Conservation (phyloP, 2,329 filamentous ascomycete species). For the Aspergillus phoenicis region DNA sequence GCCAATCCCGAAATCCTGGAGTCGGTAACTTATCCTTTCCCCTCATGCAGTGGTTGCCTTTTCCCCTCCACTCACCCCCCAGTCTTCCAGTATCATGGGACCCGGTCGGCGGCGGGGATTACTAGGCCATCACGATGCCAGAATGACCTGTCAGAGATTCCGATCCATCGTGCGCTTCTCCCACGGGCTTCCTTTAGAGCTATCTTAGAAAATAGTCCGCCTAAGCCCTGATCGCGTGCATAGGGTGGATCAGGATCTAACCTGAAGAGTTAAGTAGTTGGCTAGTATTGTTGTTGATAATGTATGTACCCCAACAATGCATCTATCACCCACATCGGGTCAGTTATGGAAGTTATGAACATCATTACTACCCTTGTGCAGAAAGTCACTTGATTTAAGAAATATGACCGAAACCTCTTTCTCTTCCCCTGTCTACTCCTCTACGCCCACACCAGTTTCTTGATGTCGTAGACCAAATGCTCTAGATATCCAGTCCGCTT, state of each 20-base stretch:
- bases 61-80: neutral
- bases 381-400: neutral
- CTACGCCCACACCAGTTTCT: conserved; percentile 85
- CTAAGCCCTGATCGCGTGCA: neutral
- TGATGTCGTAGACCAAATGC: conserved; percentile 83
- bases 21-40: neutral
- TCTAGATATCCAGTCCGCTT: conserved; percentile 84
- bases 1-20: neutral
- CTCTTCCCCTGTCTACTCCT: neutral
- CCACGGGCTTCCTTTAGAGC: neutral
- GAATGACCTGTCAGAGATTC: neutral
- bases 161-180: neutral
- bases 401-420: neutral
- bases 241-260: neutral
- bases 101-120: neutral
- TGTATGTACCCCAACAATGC: neutral
- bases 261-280: too few relatives aligned
- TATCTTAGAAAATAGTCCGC: neutral
- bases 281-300: neutral
- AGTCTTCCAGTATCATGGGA: neutral
- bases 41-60: neutral
- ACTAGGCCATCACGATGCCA: neutral
- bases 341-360: neutral
- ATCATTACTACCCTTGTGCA: neutral
- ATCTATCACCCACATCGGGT: neutral